These are phyloP conservation scores for Monosporozyma aerobia DNA, from an alignment of 805 yeast species.

Conservation along the genomic window DNA sequence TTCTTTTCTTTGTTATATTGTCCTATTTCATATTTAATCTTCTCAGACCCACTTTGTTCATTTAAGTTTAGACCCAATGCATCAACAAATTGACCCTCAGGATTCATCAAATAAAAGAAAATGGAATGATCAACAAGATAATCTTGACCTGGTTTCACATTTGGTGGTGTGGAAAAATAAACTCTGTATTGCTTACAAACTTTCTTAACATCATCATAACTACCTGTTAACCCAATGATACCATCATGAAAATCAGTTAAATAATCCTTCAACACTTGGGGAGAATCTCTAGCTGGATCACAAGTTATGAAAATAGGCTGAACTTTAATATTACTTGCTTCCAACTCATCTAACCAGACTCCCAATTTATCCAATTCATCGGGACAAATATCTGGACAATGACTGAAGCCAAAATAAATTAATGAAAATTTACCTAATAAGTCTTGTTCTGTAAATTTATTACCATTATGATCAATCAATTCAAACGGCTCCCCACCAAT, in stretches of 20 bases:
- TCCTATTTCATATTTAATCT: slow-evolving; percentile 65
- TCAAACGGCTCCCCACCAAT: slow-evolving; percentile 92
- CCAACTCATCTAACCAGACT: slow-evolving; percentile 49
- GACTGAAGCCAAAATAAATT: slow-evolving; percentile 92
- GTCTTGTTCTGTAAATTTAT: slow-evolving; percentile 67
- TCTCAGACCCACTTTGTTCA: slow-evolving; percentile 65
- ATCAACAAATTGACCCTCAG: slow-evolving; percentile 93
- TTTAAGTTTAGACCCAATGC: slow-evolving; percentile 88
- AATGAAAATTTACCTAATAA: slow-evolving; percentile 72
- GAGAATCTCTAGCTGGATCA: slow-evolving; percentile 92
- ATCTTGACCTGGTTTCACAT: slow-evolving; percentile 91
- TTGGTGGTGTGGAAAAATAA: slow-evolving; percentile 93
- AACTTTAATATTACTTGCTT: slow-evolving; percentile 46
- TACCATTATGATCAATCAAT: slow-evolving; percentile 60
- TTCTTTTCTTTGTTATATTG: slow-evolving; percentile 50
- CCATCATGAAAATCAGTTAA: slow-evolving; percentile 82
- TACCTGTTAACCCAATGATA: slow-evolving; percentile 85
- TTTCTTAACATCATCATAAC: slow-evolving; percentile 73
- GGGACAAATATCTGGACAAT: slow-evolving; percentile 98
- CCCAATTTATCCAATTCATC: slow-evolving; percentile 94
- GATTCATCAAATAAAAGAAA: slow-evolving; percentile 94
- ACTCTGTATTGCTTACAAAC: slow-evolving; percentile 88
- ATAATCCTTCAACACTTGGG: slow-evolving; percentile 75
- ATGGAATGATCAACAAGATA: slow-evolving; percentile 95
- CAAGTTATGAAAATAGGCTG: slow-evolving; percentile 92